These are phyloP conservation scores for Botrytis deweyae DNA, from an alignment of 2,329 filamentous ascomycete genomes.

Conservation along the genomic window DNA sequence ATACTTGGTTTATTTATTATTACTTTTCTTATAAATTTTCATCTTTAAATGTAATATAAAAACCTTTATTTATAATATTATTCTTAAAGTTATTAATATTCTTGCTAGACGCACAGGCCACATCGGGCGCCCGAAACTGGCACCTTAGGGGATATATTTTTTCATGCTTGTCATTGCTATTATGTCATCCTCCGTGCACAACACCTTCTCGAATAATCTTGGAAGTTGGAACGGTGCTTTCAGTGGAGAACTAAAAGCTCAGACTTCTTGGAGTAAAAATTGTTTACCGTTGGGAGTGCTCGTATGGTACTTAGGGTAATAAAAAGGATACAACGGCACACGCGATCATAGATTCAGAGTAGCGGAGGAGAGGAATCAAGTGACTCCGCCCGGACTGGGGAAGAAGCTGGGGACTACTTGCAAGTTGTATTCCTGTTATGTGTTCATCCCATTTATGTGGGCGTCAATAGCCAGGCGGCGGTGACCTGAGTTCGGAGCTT, in stretches of 20 bases:
- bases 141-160: too few relatives aligned
- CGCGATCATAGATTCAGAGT: background rate
- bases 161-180: background rate
- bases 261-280: background rate
- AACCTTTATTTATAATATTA: too few relatives aligned
- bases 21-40: too few relatives aligned
- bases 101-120: too few relatives aligned
- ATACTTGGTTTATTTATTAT: too few relatives aligned
- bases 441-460: background rate
- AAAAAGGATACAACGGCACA: background rate
- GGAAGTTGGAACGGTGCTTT: background rate
- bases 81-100: too few relatives aligned
- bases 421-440: background rate
- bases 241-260: background rate
- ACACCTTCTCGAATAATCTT: background rate
- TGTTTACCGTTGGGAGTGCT: background rate
- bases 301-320: too few relatives aligned
- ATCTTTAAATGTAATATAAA: too few relatives aligned
- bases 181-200: background rate
- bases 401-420: background rate
- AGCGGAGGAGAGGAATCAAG: background rate
- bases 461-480: background rate
- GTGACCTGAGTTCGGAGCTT: background rate
- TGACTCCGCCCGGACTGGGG: background rate
- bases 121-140: too few relatives aligned